These are phyloP conservation scores for Neofusicoccum umdonicola DNA, from an alignment of 2,329 filamentous ascomycete species.

Conservation along the genomic window DNA sequence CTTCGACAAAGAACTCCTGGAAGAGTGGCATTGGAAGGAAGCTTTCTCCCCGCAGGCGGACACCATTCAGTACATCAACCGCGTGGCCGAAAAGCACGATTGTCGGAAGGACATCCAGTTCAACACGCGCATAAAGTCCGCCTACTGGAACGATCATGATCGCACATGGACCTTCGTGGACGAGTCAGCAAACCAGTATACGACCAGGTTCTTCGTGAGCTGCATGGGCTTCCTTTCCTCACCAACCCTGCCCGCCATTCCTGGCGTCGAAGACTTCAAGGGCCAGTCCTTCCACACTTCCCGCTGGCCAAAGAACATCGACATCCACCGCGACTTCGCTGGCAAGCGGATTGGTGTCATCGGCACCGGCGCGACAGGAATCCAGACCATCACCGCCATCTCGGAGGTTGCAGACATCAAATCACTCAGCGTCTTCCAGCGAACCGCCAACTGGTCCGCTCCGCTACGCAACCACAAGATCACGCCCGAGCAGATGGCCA, in stretches of 20 bases:
- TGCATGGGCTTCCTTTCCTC: constrained; percentile 22
- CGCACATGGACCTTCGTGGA: constrained; percentile 21
- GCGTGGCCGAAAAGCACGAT: constrained; percentile 25
- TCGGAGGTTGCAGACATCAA: constrained; percentile 17
- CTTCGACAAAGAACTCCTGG: constrained; percentile 26
- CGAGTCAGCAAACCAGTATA: constrained; percentile 9
- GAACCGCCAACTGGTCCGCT: constrained; percentile 24
- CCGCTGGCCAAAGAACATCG: too few relatives aligned
- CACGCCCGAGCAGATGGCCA: constrained; percentile 33
- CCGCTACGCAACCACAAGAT: constrained; percentile 22
- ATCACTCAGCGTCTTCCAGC: constrained; percentile 20
- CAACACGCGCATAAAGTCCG: constrained; percentile 21
- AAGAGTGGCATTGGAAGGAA: constrained; percentile 24
- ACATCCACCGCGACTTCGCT: constrained; percentile 10
- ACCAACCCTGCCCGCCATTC: constrained; percentile 19
- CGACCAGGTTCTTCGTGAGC: constrained; percentile 19
- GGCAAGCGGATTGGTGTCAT: not conserved
- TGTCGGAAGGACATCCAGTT: constrained; percentile 24
- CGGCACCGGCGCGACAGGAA: too few relatives aligned
- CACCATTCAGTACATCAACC: constrained; percentile 28
- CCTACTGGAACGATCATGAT: not conserved
- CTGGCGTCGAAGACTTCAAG: too few relatives aligned
- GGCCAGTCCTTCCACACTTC: too few relatives aligned
- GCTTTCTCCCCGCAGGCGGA: constrained; percentile 26
- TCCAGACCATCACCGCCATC: constrained; percentile 19